Percentiles rank a stretch among this genome's conserved stretches.
Evolutionary conservation across 2,329 filamentous ascomycete species (phyloP).

Genomic region (Exophiala lecanii-corni): DNA sequence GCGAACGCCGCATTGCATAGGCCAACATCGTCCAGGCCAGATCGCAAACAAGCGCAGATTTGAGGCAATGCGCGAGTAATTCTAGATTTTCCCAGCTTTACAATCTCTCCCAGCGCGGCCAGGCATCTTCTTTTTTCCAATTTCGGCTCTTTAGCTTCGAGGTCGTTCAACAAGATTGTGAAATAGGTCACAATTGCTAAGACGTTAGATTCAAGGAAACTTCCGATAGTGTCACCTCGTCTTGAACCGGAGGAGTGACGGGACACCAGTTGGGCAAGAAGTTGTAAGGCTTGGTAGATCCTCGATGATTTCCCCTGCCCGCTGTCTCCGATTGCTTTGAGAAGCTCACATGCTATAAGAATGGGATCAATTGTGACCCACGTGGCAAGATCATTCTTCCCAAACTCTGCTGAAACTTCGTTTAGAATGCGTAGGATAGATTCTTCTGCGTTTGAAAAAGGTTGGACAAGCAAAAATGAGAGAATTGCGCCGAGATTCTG

Average conservation of each 20-base stretch:
- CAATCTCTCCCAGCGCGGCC: slow-evolving; percentile 81
- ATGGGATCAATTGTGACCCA: slow-evolving; percentile 72
- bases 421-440: slow-evolving; percentile 65
- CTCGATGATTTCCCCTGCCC: slow-evolving; percentile 47
- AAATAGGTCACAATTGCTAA: slow-evolving; percentile 82
- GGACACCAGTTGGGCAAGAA: slow-evolving; percentile 49
- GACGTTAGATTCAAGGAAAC: slow-evolving; percentile 77
- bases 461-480: slow-evolving; percentile 54
- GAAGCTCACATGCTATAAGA: slow-evolving; percentile 69
- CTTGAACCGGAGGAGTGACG: slow-evolving; percentile 43
- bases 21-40: slow-evolving; percentile 68
- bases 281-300: slow-evolving; percentile 54
- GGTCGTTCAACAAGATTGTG: slow-evolving; percentile 71
- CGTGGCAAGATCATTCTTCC: slow-evolving; percentile 59
- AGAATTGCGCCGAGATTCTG: slow-evolving; percentile 57
- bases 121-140: slow-evolving; percentile 74
- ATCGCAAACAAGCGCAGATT: slow-evolving; percentile 89
- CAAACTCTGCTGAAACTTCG: slow-evolving; percentile 66
- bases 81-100: slow-evolving; percentile 67
- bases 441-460: slow-evolving; percentile 60
- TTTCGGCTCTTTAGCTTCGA: slow-evolving; percentile 50
- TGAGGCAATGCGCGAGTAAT: slow-evolving; percentile 75
- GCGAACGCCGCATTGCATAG: slow-evolving; percentile 75
- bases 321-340: slow-evolving; percentile 74
- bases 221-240: slow-evolving; percentile 57